Percentiles rank a stretch among this genome's conserved stretches.
These are phyloP conservation scores for Hypocreales sp. DNA, from an alignment of 2,329 filamentous ascomycete species.

Conservation along the genomic window DNA sequence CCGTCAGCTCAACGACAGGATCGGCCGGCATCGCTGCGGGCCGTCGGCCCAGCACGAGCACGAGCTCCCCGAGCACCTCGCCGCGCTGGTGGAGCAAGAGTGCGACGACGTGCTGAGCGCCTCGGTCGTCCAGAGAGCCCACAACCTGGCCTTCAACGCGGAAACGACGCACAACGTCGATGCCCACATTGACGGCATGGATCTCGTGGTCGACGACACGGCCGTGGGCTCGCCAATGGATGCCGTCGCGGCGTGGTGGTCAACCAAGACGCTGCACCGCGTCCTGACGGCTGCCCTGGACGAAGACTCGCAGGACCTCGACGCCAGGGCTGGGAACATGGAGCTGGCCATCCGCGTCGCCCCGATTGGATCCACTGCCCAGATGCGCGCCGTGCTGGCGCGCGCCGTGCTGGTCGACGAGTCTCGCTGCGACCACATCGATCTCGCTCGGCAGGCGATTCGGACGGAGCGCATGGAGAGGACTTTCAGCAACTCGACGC, in stretches of 20 bases:
- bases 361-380: constrained; percentile 62
- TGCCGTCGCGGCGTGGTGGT: constrained; percentile 84
- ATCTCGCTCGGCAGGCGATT: constrained; percentile 36
- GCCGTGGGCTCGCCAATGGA: constrained; percentile 79
- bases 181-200: constrained; percentile 55
- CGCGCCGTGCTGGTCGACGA: constrained; percentile 40
- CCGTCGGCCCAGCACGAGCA: constrained; percentile 34
- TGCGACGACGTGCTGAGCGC: constrained; percentile 71
- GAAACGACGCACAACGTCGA: constrained; percentile 53
- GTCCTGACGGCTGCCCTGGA: constrained; percentile 50
- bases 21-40: constrained; percentile 23
- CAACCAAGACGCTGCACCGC: constrained; percentile 55
- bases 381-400: constrained; percentile 42
- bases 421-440: constrained; percentile 39
- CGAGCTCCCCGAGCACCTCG: constrained; percentile 58
- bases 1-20: constrained; percentile 41
- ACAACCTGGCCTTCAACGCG: constrained; percentile 80
- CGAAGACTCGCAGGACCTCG: constrained; percentile 21
- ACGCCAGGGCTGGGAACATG: constrained; percentile 28
- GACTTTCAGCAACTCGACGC: constrained; percentile 12
- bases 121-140: constrained; percentile 66
- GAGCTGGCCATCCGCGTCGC: constrained; percentile 57
- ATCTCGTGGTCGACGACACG: constrained; percentile 70
- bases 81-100: constrained; percentile 59
- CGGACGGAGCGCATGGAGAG: constrained; percentile 12